phyloP scores from a whole-genome alignment of 352 stramenopile genomes.

The Phytophthora hybrid region DNA sequence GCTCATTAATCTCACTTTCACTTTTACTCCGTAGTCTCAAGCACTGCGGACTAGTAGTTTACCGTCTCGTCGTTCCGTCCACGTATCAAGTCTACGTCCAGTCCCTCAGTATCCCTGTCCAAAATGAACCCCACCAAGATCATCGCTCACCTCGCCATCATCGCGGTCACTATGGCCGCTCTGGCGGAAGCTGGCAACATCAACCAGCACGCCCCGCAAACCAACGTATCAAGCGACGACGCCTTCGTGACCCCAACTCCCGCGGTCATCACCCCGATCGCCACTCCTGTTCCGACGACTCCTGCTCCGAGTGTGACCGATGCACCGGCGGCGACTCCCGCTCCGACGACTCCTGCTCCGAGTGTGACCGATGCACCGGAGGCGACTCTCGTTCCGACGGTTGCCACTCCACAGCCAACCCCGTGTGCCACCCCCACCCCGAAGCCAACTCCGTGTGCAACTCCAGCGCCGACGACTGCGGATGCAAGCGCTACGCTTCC shows the following conservation, averaged over 20 bases:
- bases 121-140: conserved; percentile 29
- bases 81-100: neutral
- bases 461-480: too few relatives aligned
- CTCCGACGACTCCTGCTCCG: too few relatives aligned
- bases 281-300: too few relatives aligned
- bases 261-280: too few relatives aligned
- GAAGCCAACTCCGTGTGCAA: too few relatives aligned
- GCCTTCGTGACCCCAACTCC: neutral
- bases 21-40: neutral
- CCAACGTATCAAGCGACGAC: neutral
- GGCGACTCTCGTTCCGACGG: too few relatives aligned
- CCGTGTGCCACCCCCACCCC: too few relatives aligned
- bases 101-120: neutral
- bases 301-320: too few relatives aligned
- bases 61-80: neutral
- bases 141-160: conserved; percentile 6
- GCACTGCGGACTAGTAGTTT: neutral
- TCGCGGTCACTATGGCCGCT: neutral
- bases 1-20: neutral
- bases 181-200: neutral
- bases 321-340: too few relatives aligned
- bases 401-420: too few relatives aligned
- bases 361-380: too few relatives aligned
- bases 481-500: too few relatives aligned
- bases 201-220: neutral